Percentiles rank a stretch among this genome's conserved stretches.
These are phyloP conservation scores for Xylariaceae sp. DNA, from an alignment of 2,329 filamentous ascomycete genomes.

Conservation along the genomic window DNA sequence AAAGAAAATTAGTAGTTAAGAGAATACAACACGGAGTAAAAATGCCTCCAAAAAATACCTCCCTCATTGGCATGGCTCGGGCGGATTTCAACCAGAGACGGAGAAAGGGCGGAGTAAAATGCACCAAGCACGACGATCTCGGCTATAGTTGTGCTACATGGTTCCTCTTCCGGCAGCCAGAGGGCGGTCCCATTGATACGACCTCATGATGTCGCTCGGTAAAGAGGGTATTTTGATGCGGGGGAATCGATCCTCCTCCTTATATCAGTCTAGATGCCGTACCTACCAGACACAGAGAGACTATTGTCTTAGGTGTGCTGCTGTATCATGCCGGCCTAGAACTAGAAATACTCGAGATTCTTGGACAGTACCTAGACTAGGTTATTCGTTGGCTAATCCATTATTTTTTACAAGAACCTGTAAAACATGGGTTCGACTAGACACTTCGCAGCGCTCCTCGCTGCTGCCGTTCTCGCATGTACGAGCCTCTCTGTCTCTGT, in stretches of 20 bases:
- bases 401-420: no score
- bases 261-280: background rate
- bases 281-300: no score
- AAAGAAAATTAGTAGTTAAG: background rate
- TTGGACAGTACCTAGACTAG: no score
- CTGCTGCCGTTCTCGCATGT: background rate
- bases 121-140: slow-evolving; percentile 17
- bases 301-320: no score
- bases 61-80: slow-evolving; percentile 16
- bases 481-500: slow-evolving; percentile 1
- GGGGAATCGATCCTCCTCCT: slow-evolving; percentile 6
- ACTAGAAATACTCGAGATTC: no score
- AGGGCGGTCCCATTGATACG: slow-evolving; percentile 15
- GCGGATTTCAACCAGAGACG: background rate
- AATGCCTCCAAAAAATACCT: background rate
- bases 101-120: slow-evolving; percentile 20
- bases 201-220: slow-evolving; percentile 13
- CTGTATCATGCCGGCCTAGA: no score
- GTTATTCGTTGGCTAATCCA: no score
- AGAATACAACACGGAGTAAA: background rate
- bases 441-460: slow-evolving; percentile 4
- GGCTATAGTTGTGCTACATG: slow-evolving; percentile 12
- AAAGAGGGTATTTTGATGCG: slow-evolving; percentile 10
- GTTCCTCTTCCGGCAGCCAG: background rate
- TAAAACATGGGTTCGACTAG: slow-evolving; percentile 18